These are phyloP conservation scores for Fagus sylvatica DNA, from an alignment of 306 rosid species.

Conservation along the genomic window DNA sequence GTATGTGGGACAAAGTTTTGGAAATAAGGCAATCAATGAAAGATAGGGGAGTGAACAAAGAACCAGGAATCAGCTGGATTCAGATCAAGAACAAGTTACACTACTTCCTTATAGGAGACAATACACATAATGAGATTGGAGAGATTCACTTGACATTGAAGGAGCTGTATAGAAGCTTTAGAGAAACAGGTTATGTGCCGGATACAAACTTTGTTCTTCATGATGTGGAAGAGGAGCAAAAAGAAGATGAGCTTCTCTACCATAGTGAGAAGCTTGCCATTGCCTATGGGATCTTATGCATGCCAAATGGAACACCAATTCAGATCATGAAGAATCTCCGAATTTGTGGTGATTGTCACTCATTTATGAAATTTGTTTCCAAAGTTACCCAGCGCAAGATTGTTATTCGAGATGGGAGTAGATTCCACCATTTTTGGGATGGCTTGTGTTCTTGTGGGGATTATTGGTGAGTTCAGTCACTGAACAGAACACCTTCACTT, in stretches of 20 bases:
- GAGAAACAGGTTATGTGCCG: too few relatives aligned
- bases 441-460: conserved; percentile 31
- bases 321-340: conserved; percentile 25
- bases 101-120: conserved; percentile 27
- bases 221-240: too few relatives aligned
- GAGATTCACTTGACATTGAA: conserved; percentile 20
- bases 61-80: conserved; percentile 37
- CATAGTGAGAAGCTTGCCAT: conserved; percentile 35
- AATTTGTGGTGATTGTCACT: conserved; percentile 34
- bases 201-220: too few relatives aligned
- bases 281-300: conserved; percentile 21
- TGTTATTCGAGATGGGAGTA: conserved; percentile 28
- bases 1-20: conserved; percentile 18
- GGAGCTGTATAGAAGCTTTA: too few relatives aligned
- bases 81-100: conserved; percentile 26
- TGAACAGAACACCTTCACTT: not conserved
- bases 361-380: conserved; percentile 31
- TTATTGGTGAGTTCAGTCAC: conserved; percentile 12
- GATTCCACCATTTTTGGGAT: conserved; percentile 38
- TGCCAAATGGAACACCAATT: conserved; percentile 25
- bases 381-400: conserved; percentile 11
- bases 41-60: conserved; percentile 25
- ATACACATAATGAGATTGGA: conserved; percentile 15
- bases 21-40: conserved; percentile 26
- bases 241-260: conserved; percentile 29